Base-by-base conservation (phyloP, 106 monocot genomes). In the Iris macrosiphon region DNA sequence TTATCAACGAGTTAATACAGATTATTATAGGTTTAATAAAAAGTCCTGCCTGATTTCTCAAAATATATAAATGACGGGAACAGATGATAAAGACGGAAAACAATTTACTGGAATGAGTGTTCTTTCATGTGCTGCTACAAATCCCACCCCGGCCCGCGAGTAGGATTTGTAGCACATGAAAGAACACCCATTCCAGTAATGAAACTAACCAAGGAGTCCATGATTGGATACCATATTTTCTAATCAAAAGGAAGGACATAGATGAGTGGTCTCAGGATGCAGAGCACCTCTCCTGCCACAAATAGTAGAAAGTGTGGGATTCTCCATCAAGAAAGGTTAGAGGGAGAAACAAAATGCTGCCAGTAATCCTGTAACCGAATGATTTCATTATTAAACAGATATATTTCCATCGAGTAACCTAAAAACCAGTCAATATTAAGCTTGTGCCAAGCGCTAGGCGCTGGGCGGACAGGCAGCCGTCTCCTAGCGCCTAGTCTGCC, bases 171-270 rank as follows among this genome's bases (percentile, higher is more conserved):
- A 38, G 65, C 70, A 61, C 55, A 59, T 16, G 65, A 77, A 53
- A 89, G 68, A 56, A 95, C 51, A 42, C 75, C 55, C 48, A 95
- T 74, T 54, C 95, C 73, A 62, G 69, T 77, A 39, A 37, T 29
- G 95, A 95, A 40, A 89, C 28, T 35, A 89, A 63, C 95, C 95
- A 95, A 51, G 95, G 95, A 5, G 43, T 75, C 95, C 95, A 95
- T 12, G 95, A 84, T 47, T 31, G 60, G 46, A 77, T 72, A 32
- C 89, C 85, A 70, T 68, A 81, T 54, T 66, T 95, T 69, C 71
- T 84, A 29, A 95, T 95, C 39, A 89, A 65, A 9, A 85, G n/a
- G n/a, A n/a, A n/a, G 40, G 45, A 95, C 89, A 82, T 89, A 95
- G 43, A 89, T 44, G 45, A 89, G 70, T 28, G 95, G 89, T 48